phyloP scores from a whole-genome alignment of 2,329 filamentous ascomycete species.

The Fusarium heterosporum region DNA sequence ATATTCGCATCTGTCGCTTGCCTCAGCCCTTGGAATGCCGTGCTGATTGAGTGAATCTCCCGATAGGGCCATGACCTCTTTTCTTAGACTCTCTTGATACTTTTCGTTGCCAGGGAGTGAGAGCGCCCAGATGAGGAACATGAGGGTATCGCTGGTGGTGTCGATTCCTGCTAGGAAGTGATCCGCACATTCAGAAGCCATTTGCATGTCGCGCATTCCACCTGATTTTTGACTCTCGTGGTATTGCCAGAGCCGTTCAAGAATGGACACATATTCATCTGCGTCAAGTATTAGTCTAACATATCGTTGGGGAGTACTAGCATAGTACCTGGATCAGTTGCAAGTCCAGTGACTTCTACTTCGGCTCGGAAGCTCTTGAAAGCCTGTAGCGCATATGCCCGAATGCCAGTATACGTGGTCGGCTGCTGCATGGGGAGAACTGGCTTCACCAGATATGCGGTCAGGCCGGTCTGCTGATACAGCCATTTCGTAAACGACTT shows the following conservation, averaged over 20 bases:
- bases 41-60: conserved; percentile 32
- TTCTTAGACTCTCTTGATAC: conserved; percentile 59
- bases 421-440: conserved; percentile 39
- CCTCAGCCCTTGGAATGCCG: conserved; percentile 51
- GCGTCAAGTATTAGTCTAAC: not conserved
- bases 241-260: conserved; percentile 53
- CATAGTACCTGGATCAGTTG: not conserved
- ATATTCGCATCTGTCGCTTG: conserved; percentile 55
- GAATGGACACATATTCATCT: conserved; percentile 49
- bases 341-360: not conserved
- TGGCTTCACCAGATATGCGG: conserved; percentile 1
- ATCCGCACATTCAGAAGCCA: conserved; percentile 65
- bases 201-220: conserved; percentile 57
- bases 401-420: conserved; percentile 35
- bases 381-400: conserved; percentile 21
- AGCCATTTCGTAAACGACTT: conserved; percentile 28
- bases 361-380: conserved; percentile 25
- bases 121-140: conserved; percentile 63
- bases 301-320: accelerated
- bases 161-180: conserved; percentile 66
- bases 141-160: conserved; percentile 64
- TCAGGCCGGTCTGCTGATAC: conserved; percentile 17
- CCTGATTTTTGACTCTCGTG: conserved; percentile 44
- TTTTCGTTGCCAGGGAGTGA: conserved; percentile 56
- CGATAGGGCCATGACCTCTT: conserved; percentile 54